phyloP scores from a whole-genome alignment of 495 filamentous ascomycete species.

The Neurospora sp. region DNA sequence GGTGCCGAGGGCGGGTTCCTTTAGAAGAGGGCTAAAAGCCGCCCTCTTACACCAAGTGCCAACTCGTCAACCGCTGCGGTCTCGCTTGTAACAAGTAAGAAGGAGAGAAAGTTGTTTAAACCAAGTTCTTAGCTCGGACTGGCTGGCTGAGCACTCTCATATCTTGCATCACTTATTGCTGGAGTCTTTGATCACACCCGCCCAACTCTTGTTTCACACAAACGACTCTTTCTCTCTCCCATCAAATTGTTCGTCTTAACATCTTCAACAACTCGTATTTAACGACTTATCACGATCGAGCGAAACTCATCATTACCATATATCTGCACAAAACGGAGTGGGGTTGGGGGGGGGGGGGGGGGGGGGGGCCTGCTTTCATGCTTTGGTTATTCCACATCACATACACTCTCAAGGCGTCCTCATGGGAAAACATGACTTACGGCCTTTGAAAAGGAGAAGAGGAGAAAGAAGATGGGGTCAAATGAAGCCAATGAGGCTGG shows the following conservation, averaged over 20 bases:
- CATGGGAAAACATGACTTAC: not conserved
- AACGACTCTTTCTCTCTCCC: not conserved
- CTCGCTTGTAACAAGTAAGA: not conserved
- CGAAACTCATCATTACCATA: not conserved
- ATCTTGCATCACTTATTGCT: not conserved
- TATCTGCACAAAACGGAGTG: not conserved
- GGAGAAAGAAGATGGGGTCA: not conserved
- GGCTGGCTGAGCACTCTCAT: not conserved
- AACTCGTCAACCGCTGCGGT: not conserved
- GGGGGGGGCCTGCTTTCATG: not conserved
- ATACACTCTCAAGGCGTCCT: not conserved
- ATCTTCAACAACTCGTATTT: not conserved
- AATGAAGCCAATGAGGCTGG: not conserved
- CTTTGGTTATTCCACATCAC: not conserved
- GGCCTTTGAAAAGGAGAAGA: not conserved
- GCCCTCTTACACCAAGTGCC: not conserved
- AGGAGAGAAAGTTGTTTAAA: not conserved
- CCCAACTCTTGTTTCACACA: not conserved
- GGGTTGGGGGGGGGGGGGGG: too few species aligned
- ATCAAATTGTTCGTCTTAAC: not conserved
- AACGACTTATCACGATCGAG: not conserved
- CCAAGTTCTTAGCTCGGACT: not conserved
- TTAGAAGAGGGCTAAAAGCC: slow-evolving; percentile 4
- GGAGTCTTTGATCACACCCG: not conserved
- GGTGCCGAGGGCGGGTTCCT: slow-evolving; percentile 33